Base-by-base conservation (phyloP, 768 basidiomycete species). In the Leccinum fibrillosum region DNA sequence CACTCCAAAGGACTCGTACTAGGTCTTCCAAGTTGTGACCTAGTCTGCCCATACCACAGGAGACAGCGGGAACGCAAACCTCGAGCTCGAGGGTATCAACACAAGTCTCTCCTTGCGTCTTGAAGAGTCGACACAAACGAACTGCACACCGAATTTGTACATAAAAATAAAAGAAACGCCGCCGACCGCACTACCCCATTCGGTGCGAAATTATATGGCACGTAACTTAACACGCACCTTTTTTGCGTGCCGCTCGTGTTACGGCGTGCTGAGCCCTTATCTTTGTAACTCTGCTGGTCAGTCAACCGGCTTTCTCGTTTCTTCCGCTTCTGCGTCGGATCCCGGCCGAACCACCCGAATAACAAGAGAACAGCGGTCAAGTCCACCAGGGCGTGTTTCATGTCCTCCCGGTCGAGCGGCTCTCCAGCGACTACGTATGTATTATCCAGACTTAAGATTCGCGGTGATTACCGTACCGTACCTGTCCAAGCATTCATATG, bases 341-440 rank as follows among this genome's bases (percentile, higher is more conserved):
- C 26, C 26, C n/a, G n/a, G n/a, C 17, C 17, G 49, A 5, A 30
- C 11, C 47, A 17, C 15, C 25, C 47, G 47, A 49, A 49, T 19
- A 30, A 19, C 11, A 11, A 19, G 21, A 26, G 28, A 49, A 49
- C 26, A 30, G 7, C 3, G 47, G 6, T 5, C 44, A 45, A 21
- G 19, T 21, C 11, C 19, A 19, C 21, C 13, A 11, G 32, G 13
- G 81, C 70, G 23, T 23, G 23, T 23, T 23, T 23, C 23, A 23
- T 23, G 23, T 23, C 23, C 23, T 23, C 23, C 23, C 23, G 23
- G 23, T 23, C 23, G 23, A 23, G 23, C 23, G 23, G 23, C 23
- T 23, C 23, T 23, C 23, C 23, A 23, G 23, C 23, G 23, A 23
- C 23, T 23, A 23, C 23, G 23, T 23, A 23, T 23, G 23, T 23